A percentile compares a stretch with the other conserved stretches of the same genome.
Evolutionary conservation across 352 stramenopile species (phyloP).

Genomic region (Phytophthora pinifolia): DNA sequence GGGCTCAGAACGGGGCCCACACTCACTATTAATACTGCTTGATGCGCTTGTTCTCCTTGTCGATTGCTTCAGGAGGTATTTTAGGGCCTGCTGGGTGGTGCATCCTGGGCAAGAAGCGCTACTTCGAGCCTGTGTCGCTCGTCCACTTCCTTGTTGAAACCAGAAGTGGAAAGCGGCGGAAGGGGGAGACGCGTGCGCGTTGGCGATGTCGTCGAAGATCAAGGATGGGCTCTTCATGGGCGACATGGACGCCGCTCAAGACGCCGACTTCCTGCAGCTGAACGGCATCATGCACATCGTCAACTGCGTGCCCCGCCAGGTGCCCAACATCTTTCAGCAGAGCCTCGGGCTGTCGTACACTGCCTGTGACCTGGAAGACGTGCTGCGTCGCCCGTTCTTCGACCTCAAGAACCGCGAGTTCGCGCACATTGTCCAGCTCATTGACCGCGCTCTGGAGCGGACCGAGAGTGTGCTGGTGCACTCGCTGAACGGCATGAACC

Average conservation of each 20-base stretch:
- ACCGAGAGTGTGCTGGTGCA: slow-evolving; percentile 90
- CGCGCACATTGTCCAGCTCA: slow-evolving; percentile 73
- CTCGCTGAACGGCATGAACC: slow-evolving; percentile 79
- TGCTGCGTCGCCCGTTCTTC: slow-evolving; percentile 69
- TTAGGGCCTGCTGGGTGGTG: slow-evolving; percentile 14
- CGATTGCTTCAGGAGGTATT: slow-evolving; percentile 23
- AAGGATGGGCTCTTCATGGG: slow-evolving; percentile 95
- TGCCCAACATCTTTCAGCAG: slow-evolving; percentile 92
- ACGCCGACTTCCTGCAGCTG: slow-evolving; percentile 92
- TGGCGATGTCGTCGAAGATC: slow-evolving; percentile 91
- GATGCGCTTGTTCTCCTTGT: slow-evolving; percentile 9
- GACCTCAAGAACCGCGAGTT: slow-evolving; percentile 87
- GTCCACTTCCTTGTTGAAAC: slow-evolving; percentile 23
- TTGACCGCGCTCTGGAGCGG: slow-evolving; percentile 75
- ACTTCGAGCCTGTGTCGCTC: slow-evolving; percentile 16
- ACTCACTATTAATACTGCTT: slow-evolving; percentile 31
- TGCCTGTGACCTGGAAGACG: slow-evolving; percentile 67
- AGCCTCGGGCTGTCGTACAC: slow-evolving; percentile 85
- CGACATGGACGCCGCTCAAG: slow-evolving; percentile 91
- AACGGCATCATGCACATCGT: slow-evolving; percentile 93
- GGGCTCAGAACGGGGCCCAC: slow-evolving; percentile 13
- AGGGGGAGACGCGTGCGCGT: slow-evolving; percentile 12
- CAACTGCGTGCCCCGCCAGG: slow-evolving; percentile 90
- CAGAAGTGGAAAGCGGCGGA: slow-evolving; percentile 11
- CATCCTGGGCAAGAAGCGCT: background rate